Percentiles rank a stretch among this genome's conserved stretches.
These are phyloP conservation scores for Penicillium sp. DNA, from an alignment of 2,329 filamentous ascomycete genomes.

Conservation along the genomic window DNA sequence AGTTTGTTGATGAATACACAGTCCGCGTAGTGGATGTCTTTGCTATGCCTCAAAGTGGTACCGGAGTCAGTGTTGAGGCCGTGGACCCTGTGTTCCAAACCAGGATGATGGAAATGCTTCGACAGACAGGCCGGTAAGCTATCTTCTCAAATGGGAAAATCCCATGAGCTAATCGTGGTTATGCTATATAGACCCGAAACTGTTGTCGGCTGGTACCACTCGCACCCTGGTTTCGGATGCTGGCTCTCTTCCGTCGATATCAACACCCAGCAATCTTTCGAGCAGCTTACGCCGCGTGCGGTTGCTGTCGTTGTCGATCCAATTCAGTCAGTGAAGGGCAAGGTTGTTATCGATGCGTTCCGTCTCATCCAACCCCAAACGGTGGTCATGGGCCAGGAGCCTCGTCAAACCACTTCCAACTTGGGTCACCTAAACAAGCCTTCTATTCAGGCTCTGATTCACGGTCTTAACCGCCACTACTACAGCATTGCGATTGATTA, in stretches of 20 bases:
- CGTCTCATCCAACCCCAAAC: conserved; percentile 97
- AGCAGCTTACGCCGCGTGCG: conserved; percentile 93
- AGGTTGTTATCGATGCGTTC: conserved; percentile 99
- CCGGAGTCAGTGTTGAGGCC: conserved; percentile 95
- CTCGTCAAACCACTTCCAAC: conserved; percentile 96
- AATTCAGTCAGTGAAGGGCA: conserved; percentile 98
- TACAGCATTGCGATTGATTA: conserved; percentile 99
- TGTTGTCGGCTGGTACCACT: conserved; percentile 99
- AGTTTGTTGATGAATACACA: conserved; percentile 98
- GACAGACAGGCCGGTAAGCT: conserved; percentile 87
- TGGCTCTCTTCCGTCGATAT: conserved; percentile 99
- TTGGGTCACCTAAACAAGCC: conserved; percentile 98
- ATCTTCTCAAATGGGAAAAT: background rate
- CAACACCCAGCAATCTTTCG: conserved; percentile 99
- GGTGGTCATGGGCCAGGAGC: conserved; percentile 96
- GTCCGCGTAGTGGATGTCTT: conserved; percentile 98
- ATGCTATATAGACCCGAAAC: conserved; percentile 73
- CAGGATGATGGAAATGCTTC: conserved; percentile 99
- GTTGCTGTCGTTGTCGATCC: conserved; percentile 98
- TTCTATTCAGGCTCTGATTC: conserved; percentile 98
- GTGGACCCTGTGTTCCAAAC: conserved; percentile 99
- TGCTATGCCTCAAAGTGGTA: conserved; percentile 98
- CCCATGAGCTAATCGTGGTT: conserved; percentile 10
- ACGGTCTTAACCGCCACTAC: conserved; percentile 97
- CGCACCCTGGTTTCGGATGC: conserved; percentile 97